Evolutionary conservation across 192 early-diverging fungal genomes (phyloP).

Genomic region (Coemansia sp.): DNA sequence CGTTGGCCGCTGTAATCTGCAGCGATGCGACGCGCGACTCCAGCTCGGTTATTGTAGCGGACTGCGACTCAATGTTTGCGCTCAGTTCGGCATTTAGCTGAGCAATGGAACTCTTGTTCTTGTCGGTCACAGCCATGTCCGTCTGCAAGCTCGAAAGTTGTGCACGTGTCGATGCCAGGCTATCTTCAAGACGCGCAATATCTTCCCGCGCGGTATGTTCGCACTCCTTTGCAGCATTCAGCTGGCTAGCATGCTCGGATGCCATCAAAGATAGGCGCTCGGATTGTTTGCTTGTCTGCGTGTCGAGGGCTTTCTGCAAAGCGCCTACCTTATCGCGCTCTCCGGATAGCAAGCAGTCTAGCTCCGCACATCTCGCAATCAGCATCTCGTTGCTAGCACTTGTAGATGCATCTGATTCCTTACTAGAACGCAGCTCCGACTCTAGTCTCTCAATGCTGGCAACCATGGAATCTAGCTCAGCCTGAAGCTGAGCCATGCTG

Average conservation of each 20-base stretch:
- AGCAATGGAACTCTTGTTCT: slow-evolving; percentile 11
- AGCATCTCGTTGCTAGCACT: neutral
- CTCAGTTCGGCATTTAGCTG: slow-evolving; percentile 20
- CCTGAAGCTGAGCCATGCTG: neutral
- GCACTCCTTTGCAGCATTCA: neutral
- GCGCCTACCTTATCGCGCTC: neutral
- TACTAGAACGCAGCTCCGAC: neutral
- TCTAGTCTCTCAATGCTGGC: neutral
- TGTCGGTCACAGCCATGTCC: slow-evolving; percentile 9
- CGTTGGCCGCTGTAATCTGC: slow-evolving; percentile 3
- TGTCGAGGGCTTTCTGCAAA: neutral
- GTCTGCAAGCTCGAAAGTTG: slow-evolving; percentile 8
- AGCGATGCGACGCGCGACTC: slow-evolving; percentile 14
- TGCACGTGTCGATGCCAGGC: slow-evolving; percentile 1
- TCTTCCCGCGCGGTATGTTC: neutral
- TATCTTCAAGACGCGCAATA: slow-evolving; percentile 8
- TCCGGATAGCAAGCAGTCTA: neutral
- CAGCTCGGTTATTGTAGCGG: neutral
- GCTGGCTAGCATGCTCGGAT: neutral
- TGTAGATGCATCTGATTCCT: neutral
- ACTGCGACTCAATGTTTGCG: slow-evolving; percentile 18
- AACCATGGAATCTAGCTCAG: neutral
- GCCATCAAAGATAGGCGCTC: neutral
- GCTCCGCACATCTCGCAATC: no score
- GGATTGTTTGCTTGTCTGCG: neutral